Evolutionary conservation across 2,329 filamentous ascomycete species (phyloP), one percentile per base, ranked within the genome.

Genomic region (Zymoseptoria brevis): DNA sequence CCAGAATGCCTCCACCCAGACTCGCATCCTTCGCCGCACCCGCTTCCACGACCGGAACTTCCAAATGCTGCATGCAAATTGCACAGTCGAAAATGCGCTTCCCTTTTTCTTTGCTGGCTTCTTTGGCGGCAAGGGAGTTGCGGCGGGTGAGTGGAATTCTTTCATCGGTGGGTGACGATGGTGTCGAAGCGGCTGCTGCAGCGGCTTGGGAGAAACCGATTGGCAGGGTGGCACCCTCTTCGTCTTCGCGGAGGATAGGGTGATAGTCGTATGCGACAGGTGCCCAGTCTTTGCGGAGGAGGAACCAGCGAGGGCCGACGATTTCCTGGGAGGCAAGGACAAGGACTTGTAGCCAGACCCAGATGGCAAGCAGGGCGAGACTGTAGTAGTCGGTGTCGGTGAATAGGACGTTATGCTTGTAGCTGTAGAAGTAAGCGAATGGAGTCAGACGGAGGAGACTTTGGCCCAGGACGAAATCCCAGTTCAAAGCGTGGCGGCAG

Each of bases 241-340:
- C 88, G 63, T 96, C 91, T 68, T 91, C 89, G 26, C 90, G 84
- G 21, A 99, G 79, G 2, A 96, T 81, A 0, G 91, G 93, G 72
- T 99, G 93, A 72, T 99, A 99, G 70, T 99, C 93, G 82, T 96
- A 99, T 0, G 88, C 89, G 58, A 81, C 80, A 2, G 83, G 83
- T 4, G 81, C 82, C 84, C 84, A 87, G 55, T 83, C 81, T 51
- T 83, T 81, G 1, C 86, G 87, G 22, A 29, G 51, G 0, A 97
- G 76, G 57, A 91, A 90, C 76, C 94, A 93, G n/a, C 94, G 81
- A 1, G 93, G 90, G 0, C 94, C 93, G 3, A 97, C 77, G 13
- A 96, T 79, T 65, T 93, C 89, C 77, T 99, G 94, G 50, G 84
- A 87, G 1, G 79, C 84, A n/a, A 99, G 80, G 7, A 88, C 71